These are phyloP conservation scores for Malassezia sympodialis DNA, from an alignment of 1,284 basidiomycete species.

Conservation along the genomic window DNA sequence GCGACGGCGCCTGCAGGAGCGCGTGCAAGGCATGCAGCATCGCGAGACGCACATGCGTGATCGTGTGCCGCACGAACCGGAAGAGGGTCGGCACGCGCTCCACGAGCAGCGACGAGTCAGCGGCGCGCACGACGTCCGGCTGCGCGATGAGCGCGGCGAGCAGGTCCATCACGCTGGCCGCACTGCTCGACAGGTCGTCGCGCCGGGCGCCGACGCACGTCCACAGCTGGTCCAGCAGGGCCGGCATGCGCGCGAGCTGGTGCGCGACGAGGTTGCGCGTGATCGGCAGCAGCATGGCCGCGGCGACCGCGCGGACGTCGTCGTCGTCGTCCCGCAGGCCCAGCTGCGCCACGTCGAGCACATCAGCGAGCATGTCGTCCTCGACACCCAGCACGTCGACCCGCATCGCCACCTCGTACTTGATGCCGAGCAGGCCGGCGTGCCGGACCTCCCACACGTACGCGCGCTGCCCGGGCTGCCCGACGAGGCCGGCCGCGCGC, in stretches of 20 bases:
- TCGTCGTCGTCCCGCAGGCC: conserved; percentile 86
- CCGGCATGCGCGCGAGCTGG: conserved; percentile 53
- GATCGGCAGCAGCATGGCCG: conserved; percentile 78
- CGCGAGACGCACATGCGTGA: conserved; percentile 80
- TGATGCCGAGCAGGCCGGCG: conserved; percentile 87
- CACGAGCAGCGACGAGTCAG: conserved; percentile 54
- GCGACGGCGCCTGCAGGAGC: conserved; percentile 67
- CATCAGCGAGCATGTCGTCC: conserved; percentile 27
- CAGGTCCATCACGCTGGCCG: conserved; percentile 93
- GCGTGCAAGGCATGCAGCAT: conserved; percentile 81
- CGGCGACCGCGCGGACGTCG: conserved; percentile 91
- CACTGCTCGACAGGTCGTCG: conserved; percentile 92
- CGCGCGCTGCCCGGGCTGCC: conserved; percentile 23
- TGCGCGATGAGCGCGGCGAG: conserved; percentile 23
- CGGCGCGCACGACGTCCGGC: conserved; percentile 65
- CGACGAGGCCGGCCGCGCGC: not conserved
- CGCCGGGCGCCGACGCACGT: conserved; percentile 81
- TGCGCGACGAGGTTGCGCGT: conserved; percentile 67
- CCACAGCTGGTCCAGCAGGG: conserved; percentile 78
- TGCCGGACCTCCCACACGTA: conserved; percentile 97
- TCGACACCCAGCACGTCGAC: conserved; percentile 59
- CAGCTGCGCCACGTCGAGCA: conserved; percentile 30
- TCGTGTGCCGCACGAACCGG: conserved; percentile 96
- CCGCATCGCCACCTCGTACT: conserved; percentile 91
- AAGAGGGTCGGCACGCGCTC: conserved; percentile 77